Evolutionary conservation across 176 grass and related monocot genomes (phyloP), one percentile per base, ranked within the genome.

Genomic region (Elaeis guineensis): DNA sequence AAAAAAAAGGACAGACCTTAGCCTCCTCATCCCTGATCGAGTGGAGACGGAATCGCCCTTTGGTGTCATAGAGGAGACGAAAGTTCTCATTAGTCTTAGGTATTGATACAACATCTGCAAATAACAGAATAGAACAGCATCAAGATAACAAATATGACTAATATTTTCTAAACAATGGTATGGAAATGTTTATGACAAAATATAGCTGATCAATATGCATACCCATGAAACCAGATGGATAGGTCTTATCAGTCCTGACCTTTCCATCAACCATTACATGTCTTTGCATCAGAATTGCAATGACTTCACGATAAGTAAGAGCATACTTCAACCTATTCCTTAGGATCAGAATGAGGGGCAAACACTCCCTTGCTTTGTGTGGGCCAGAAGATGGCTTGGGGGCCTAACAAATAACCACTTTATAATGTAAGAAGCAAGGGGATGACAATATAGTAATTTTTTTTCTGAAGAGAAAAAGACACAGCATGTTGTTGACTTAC

Each of bases 1-100:
- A 14, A 44, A 44, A 44, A 8, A 25, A 50, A 2, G 15, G 6
- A 61, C 57, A 20, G 3, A 71, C 69, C 69, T 71, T 71, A 19
- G 69, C 48, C 21, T 71, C 69, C 51, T 71, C 69, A 52, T 71
- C 69, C 69, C 35, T 71, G 7, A 71, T 52, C 8, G 69, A 71
- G n/a, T 71, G 69, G 9, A 71, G 69, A 20, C 69, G 56, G 57
- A 71, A 71, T 3, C 69, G 69, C 15, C 69, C 69, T 17, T 71
- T 71, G 23, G 69, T 71, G 69, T 71, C 69, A 71, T 71, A 71
- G 58, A 71, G 69, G 19, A 71, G 57, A 1, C 69, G 69, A 21
- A 71, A 71, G 17, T 60, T 71, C 57, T 71, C 69, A 30, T 71
- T 71, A 16, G 69, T 71, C 69, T 71, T 61, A 15, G 69, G 69